phyloP scores from a whole-genome alignment of 1,284 basidiomycete species.

The Trichosporon faecale region DNA sequence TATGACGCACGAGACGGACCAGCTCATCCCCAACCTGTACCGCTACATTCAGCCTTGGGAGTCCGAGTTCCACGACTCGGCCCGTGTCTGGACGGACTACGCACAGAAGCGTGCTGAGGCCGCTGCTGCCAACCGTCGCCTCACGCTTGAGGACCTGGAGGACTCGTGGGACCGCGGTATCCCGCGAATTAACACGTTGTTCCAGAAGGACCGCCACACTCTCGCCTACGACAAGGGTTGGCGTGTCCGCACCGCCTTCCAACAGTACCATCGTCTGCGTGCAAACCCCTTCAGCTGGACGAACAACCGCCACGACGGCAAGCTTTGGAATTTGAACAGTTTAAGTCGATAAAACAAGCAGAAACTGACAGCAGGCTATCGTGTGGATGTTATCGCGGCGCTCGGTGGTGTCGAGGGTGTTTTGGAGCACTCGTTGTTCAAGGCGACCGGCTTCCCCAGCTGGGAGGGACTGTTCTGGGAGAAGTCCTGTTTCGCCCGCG shows the following conservation, averaged over 20 bases:
- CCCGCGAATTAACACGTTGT: conserved; percentile 57
- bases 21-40: conserved; percentile 94
- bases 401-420: conserved; percentile 84
- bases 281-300: conserved; percentile 99
- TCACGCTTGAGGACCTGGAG: conserved; percentile 95
- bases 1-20: conserved; percentile 92
- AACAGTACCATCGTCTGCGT: conserved; percentile 79
- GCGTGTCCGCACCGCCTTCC: conserved; percentile 92
- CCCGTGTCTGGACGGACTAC: conserved; percentile 98
- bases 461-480: conserved; percentile 78
- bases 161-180: conserved; percentile 97
- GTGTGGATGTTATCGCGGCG: conserved; percentile 98
- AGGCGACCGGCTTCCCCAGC: conserved; percentile 73
- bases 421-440: conserved; percentile 95
- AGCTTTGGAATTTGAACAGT: conserved; percentile 93
- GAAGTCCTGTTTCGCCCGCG: conserved; percentile 61
- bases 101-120: conserved; percentile 99
- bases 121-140: conserved; percentile 90
- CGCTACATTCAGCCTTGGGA: conserved; percentile 99
- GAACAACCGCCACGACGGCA: conserved; percentile 94
- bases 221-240: conserved; percentile 97
- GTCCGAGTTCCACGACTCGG: conserved; percentile 96
- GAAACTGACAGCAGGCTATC: conserved; percentile 60
- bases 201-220: conserved; percentile 92
- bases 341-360: no score